Evolutionary conservation across 2,329 filamentous ascomycete species (phyloP).

Genomic region (Endothia cerciana): DNA sequence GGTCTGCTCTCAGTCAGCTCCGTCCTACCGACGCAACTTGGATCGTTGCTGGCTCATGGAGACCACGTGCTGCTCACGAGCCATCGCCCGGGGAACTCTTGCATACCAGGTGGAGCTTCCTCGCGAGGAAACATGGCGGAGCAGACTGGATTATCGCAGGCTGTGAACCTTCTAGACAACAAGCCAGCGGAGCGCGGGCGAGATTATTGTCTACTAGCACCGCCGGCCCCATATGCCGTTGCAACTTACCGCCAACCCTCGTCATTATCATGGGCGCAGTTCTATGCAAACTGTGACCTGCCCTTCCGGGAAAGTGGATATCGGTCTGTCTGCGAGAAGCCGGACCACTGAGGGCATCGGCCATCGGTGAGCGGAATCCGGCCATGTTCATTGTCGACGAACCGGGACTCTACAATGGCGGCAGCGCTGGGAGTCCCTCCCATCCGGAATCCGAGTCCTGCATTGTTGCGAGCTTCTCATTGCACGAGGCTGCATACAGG

Average conservation of each 20-base stretch:
- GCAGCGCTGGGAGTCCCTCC: not conserved
- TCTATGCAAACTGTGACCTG: constrained; percentile 6
- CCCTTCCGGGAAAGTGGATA: constrained; percentile 22
- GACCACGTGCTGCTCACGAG: constrained; percentile 8
- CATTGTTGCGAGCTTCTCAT: not conserved
- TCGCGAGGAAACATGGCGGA: constrained; percentile 2
- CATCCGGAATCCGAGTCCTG: not conserved
- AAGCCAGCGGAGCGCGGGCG: not conserved
- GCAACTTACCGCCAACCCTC: not conserved
- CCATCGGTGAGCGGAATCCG: constrained; percentile 5
- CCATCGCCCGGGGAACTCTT: not conserved
- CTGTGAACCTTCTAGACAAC: not conserved
- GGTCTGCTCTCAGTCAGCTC: not conserved
- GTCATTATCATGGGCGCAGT: constrained; percentile 1
- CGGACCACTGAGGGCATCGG: not conserved
- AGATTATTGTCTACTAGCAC: not conserved
- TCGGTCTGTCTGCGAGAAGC: constrained; percentile 5
- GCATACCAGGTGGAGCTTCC: not conserved
- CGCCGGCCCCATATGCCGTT: not conserved
- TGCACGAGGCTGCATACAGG: not conserved
- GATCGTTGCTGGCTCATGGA: not conserved
- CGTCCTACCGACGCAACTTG: not conserved
- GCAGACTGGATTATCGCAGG: not conserved
- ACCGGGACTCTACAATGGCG: not conserved
- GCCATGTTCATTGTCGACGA: not conserved